These are phyloP conservation scores for Bolboschoenus planiculmis DNA, from an alignment of 176 grass and related monocot genomes.

Conservation along the genomic window DNA sequence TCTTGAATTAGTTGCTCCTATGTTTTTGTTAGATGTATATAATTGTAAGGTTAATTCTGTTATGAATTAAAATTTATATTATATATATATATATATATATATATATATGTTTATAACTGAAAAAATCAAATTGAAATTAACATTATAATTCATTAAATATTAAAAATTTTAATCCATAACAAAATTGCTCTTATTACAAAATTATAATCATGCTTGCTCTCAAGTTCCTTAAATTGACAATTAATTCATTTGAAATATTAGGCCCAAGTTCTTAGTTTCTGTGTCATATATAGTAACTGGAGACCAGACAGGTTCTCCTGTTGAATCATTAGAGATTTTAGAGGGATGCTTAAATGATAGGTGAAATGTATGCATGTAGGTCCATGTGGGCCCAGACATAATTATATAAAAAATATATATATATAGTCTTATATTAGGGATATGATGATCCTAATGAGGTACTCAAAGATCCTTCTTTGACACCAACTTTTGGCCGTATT, in stretches of 20 bases:
- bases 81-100: too few relatives aligned
- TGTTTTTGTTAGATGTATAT: too few relatives aligned
- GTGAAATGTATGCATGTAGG: conserved; percentile 8
- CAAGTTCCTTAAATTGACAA: not conserved
- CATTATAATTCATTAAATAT: too few relatives aligned
- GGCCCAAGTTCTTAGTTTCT: conserved; percentile 6
- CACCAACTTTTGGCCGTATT: conserved; percentile 9
- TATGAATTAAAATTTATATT: too few relatives aligned
- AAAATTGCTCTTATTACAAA: too few relatives aligned
- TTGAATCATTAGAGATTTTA: conserved; percentile 3
- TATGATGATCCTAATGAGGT: conserved; percentile 1
- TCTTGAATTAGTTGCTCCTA: too few relatives aligned
- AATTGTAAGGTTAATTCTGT: too few relatives aligned
- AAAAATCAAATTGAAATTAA: too few relatives aligned
- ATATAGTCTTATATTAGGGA: not conserved
- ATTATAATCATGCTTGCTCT: too few relatives aligned
- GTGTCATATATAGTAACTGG: not conserved
- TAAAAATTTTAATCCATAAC: too few relatives aligned
- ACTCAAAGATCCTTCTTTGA: conserved; percentile 7
- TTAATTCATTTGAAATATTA: not conserved
- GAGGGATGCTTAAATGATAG: conserved; percentile 1
- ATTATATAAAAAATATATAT: conserved; percentile 10
- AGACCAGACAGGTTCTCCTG: not conserved
- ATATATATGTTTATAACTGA: too few relatives aligned
- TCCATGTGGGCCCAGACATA: not conserved